Evolutionary conservation across 345 rosid genomes (phyloP), one percentile per base, ranked within the genome.

Genomic region (Kernera saxatilis): DNA sequence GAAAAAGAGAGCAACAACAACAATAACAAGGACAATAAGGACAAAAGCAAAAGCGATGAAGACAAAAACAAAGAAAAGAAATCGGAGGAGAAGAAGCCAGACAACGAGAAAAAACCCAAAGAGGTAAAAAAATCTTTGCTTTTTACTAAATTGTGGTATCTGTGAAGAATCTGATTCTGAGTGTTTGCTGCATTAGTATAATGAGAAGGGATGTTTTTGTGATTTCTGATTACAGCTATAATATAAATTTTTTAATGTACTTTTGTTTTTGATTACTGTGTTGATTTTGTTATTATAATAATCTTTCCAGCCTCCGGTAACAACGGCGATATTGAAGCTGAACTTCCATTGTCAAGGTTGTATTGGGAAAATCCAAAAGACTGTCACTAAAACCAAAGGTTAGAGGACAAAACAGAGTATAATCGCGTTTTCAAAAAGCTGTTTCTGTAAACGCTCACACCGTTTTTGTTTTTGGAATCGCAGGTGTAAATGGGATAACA

Each of bases 301-400:
- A 5, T 15, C 2, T 36, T 33, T 10, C n/a, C 81, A 89, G 96
- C 62, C 67, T 40, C 88, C 87, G 76, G 87, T 81, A 70, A 86
- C 81, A 72, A 80, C 86, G 43, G 84, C 80, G 76, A 79, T 84
- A 41, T 45, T 89, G 79, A 87, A 85, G 82, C 78, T 84, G 43
- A 60, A 73, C 69, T 63, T 83, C 37, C 96, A 87, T 73, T 85
- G 96, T 53, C 90, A 83, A 12, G 87, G 85, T 6, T 89, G 96
- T 75, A 79, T 84, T 6, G 70, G 49, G 35, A 89, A 85, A 75
- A 84, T 87, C 46, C 35, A 37, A 45, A 87, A 50, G 72, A 84
- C 77, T 49, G 78, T 87, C 50, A 3, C 5, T 6, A 89, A 75
- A 62, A 65, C 58, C 59, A 46, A 78, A 57, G 92, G 96, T 87